phyloP scores from a whole-genome alignment of 2,329 filamentous ascomycete species.

The Nothomitra cinnamomea region DNA sequence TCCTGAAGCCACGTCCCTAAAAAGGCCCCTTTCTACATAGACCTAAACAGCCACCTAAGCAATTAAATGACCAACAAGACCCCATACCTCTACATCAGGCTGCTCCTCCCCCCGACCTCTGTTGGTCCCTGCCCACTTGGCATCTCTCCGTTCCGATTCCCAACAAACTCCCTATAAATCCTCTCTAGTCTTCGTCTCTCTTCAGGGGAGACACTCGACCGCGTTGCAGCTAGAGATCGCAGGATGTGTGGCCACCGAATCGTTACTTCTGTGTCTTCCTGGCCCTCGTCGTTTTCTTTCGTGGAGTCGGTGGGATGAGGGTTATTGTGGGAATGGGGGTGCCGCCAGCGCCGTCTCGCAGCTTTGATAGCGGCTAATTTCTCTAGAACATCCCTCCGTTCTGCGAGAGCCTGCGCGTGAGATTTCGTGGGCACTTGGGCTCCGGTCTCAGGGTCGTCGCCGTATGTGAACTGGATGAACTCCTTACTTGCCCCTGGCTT shows the following conservation, averaged over 20 bases:
- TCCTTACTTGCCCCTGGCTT: conserved; percentile 28
- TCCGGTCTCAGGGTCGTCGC: conserved; percentile 35
- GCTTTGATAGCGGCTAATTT: conserved; percentile 57
- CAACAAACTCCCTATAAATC: conserved; percentile 88
- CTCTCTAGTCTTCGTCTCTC: conserved; percentile 57
- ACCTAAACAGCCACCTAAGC: too few relatives aligned
- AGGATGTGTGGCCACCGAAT: conserved; percentile 74
- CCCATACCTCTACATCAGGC: conserved; percentile 52
- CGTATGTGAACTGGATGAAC: conserved; percentile 76
- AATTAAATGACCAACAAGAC: too few relatives aligned
- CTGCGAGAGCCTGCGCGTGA: conserved; percentile 42
- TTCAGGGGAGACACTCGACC: conserved; percentile 64
- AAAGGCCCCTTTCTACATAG: too few relatives aligned
- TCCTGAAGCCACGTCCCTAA: too few relatives aligned
- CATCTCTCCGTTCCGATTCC: conserved; percentile 87
- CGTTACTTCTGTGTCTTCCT: conserved; percentile 48
- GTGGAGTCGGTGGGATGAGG: conserved; percentile 7
- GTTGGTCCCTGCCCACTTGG: conserved; percentile 78
- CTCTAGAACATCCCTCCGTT: conserved; percentile 61
- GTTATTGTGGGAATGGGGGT: conserved; percentile 17
- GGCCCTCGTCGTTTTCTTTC: conserved; percentile 18
- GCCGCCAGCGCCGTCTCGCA: conserved; percentile 45
- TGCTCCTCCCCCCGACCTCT: conserved; percentile 83
- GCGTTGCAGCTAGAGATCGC: conserved; percentile 57
- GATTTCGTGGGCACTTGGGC: conserved; percentile 24